A percentile compares a stretch with the other conserved stretches of the same genome.
Evolutionary conservation across 495 filamentous ascomycete species (phyloP).

Genomic region (Choiromyces venosus): DNA sequence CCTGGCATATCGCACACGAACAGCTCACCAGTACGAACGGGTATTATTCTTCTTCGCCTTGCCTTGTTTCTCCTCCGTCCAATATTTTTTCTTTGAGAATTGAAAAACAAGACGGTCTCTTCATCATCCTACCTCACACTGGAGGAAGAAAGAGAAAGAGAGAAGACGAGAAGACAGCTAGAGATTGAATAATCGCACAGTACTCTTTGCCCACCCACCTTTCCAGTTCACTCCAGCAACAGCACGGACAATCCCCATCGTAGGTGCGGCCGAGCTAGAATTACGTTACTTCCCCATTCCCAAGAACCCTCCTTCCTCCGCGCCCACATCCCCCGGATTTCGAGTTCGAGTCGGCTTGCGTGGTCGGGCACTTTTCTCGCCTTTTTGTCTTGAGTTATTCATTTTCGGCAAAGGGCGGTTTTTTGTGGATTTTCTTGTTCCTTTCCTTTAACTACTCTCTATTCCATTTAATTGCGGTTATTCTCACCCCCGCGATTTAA

Average conservation of each 20-base stretch:
- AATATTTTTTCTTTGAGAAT: background rate
- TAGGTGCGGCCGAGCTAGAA: conserved; percentile 9
- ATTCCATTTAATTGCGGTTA: background rate
- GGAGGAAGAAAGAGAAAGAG: background rate
- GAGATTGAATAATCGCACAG: background rate
- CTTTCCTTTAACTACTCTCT: background rate
- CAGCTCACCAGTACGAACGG: background rate
- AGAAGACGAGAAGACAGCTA: background rate
- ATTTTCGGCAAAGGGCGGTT: background rate
- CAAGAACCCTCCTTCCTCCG: conserved; percentile 3
- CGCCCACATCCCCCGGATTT: conserved; percentile 17
- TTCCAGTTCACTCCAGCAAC: background rate
- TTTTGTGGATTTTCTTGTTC: background rate
- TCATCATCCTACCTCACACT: background rate
- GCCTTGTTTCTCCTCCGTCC: background rate
- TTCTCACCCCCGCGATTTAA: background rate
- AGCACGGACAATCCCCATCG: background rate
- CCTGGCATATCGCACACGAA: background rate
- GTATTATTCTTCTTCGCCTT: conserved; percentile 1
- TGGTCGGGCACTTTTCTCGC: background rate
- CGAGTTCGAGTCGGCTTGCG: background rate
- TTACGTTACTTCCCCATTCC: conserved; percentile 6
- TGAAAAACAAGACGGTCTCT: background rate
- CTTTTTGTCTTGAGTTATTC: background rate
- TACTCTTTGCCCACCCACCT: background rate